phyloP scores from a whole-genome alignment of 306 rosid species.

The Lathyrus oleraceus region DNA sequence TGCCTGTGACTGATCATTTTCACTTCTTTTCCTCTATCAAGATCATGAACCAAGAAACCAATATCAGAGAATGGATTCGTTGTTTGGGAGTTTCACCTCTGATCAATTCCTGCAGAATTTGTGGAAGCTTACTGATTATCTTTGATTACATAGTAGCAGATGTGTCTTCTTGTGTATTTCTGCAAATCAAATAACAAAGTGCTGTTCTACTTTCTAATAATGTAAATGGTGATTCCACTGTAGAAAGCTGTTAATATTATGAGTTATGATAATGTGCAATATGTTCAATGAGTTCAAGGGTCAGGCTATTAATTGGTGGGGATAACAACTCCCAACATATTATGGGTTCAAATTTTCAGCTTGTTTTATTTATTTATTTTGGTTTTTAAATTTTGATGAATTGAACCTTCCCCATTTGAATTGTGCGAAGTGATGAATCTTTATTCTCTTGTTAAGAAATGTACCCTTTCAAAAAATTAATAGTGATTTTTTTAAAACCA shows the following conservation, averaged over 20 bases:
- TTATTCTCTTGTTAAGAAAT: neutral
- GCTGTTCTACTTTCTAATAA: neutral
- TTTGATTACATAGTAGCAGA: neutral
- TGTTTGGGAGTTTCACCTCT: neutral
- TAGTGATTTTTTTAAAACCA: too few species aligned
- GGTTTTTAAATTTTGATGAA: too few species aligned
- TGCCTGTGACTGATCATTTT: too few species aligned
- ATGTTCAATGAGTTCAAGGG: neutral
- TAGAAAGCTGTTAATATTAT: conserved; percentile 14
- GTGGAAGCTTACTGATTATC: conserved; percentile 6
- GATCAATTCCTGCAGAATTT: conserved; percentile 3
- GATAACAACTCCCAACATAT: neutral
- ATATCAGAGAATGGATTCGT: too few species aligned
- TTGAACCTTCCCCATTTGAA: neutral
- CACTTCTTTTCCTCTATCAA: too few species aligned
- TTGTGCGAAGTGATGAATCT: neutral
- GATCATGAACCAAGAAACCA: too few species aligned
- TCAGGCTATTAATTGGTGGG: conserved; percentile 6
- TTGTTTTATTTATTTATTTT: neutral
- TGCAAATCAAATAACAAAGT: conserved; percentile 8
- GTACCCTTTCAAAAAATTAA: conserved; percentile 1
- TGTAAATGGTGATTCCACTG: conserved; percentile 25
- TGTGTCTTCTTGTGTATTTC: conserved; percentile 16
- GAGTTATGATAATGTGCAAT: conserved; percentile 1
- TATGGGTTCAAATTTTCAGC: conserved; percentile 3